phyloP scores from a whole-genome alignment of 495 filamentous ascomycete genomes.

The Podospora bellae-mahoneyi region DNA sequence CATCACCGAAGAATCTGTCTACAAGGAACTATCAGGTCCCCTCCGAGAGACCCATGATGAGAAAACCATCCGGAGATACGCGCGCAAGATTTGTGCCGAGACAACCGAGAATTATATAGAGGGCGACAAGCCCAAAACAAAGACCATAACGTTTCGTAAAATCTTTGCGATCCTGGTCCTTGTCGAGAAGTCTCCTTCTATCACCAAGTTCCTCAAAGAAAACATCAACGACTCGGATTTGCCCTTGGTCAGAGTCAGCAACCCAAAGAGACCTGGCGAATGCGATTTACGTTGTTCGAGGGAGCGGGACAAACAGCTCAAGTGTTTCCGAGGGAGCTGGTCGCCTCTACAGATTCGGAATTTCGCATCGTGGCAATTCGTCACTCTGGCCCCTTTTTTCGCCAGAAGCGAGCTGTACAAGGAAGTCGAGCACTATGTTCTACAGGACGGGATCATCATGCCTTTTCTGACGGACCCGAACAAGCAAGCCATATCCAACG shows the following conservation, averaged over 20 bases:
- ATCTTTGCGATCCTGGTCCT: conserved; percentile 30
- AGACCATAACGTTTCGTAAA: conserved; percentile 10
- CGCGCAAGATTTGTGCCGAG: not conserved
- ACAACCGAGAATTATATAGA: not conserved
- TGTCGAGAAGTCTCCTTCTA: conserved; percentile 11
- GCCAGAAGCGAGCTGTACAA: not conserved
- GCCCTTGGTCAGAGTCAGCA: conserved; percentile 17
- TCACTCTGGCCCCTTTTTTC: conserved; percentile 19
- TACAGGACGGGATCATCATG: conserved; percentile 5
- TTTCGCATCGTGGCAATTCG: conserved; percentile 23
- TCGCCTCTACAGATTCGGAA: conserved; percentile 8
- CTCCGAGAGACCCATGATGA: not conserved
- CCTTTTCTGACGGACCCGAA: conserved; percentile 15
- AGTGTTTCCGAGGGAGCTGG: conserved; percentile 16
- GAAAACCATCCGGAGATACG: not conserved
- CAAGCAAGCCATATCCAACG: not conserved
- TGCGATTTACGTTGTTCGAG: conserved; percentile 7
- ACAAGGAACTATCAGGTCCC: not conserved
- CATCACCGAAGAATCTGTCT: not conserved
- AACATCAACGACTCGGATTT: conserved; percentile 23
- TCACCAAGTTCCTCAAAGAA: conserved; percentile 23
- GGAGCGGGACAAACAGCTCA: conserved; percentile 1
- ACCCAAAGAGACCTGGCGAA: not conserved
- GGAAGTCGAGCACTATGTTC: conserved; percentile 13
- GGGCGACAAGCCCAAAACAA: not conserved